These are phyloP conservation scores for Chytriomyces confervae DNA, from an alignment of 192 early-diverging fungal genomes.

Conservation along the genomic window DNA sequence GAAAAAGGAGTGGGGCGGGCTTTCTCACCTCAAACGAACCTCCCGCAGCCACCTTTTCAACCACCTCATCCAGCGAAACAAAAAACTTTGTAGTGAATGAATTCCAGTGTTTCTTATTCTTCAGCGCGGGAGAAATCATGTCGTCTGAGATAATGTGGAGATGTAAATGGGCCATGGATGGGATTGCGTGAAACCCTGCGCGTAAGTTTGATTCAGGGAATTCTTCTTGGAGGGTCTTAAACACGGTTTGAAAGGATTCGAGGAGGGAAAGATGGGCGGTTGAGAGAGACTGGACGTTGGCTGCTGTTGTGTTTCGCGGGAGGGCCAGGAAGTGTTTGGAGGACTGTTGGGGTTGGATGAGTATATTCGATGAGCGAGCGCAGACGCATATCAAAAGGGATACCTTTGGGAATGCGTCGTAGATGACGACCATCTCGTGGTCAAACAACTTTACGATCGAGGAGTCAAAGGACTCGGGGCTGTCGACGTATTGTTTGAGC, in stretches of 20 bases:
- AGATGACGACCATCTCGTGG: slow-evolving; percentile 52
- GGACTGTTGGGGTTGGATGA: slow-evolving; percentile 18
- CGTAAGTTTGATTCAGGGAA: slow-evolving; percentile 47
- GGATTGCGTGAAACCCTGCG: slow-evolving; percentile 67
- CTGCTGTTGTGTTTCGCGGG: slow-evolving; percentile 45
- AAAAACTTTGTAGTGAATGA: slow-evolving; percentile 71
- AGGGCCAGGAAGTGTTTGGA: slow-evolving; percentile 57
- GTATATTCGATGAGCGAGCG: slow-evolving; percentile 19
- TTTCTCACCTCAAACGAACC: slow-evolving; percentile 46
- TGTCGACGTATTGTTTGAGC: slow-evolving; percentile 46
- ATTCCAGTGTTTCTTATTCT: slow-evolving; percentile 69
- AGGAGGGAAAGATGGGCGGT: slow-evolving; percentile 44
- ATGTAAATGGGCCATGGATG: slow-evolving; percentile 67
- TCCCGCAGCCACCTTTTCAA: slow-evolving; percentile 38
- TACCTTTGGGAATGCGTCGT: slow-evolving; percentile 63
- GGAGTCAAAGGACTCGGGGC: slow-evolving; percentile 47
- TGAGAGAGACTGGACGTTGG: slow-evolving; percentile 45
- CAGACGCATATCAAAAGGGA: not conserved
- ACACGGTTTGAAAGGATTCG: slow-evolving; percentile 36
- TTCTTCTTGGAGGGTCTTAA: slow-evolving; percentile 16
- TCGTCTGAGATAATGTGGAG: slow-evolving; percentile 71
- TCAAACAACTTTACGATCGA: slow-evolving; percentile 49
- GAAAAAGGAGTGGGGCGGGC: not conserved
- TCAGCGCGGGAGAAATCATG: slow-evolving; percentile 55
- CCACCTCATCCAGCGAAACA: slow-evolving; percentile 46